Percentiles rank a stretch among this genome's conserved stretches.
Conservation (phyloP, 148 eudicot genomes). For the Chenopodium suecicum region DNA sequence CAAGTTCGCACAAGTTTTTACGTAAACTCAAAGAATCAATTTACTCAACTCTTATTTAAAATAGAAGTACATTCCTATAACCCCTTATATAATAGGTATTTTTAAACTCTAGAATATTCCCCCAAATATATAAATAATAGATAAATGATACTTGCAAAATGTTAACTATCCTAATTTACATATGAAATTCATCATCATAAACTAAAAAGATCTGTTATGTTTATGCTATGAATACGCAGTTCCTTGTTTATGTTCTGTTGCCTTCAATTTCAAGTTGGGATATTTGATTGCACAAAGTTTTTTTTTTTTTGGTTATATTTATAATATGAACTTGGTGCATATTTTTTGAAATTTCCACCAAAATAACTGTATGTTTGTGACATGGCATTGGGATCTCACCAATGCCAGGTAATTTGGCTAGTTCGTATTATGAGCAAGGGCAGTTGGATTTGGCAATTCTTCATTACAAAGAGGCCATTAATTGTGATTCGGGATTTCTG, state of each 20-base stretch:
- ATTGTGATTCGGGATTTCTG: slow-evolving; percentile 78
- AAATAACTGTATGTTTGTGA: slow-evolving; percentile 3
- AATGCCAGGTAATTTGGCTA: slow-evolving; percentile 81
- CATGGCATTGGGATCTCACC: slow-evolving; percentile 13
- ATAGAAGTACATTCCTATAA: no score
- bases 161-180: no score
- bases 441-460: slow-evolving; percentile 80
- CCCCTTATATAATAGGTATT: no score
- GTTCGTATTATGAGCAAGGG: slow-evolving; percentile 85
- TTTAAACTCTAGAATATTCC: no score
- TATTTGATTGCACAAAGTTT: background rate
- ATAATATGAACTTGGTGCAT: background rate
- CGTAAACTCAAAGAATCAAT: no score
- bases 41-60: no score
- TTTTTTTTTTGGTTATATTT: background rate
- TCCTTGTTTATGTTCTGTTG: background rate
- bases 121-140: no score
- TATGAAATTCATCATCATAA: no score
- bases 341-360: background rate
- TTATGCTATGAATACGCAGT: no score
- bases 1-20: no score
- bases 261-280: background rate
- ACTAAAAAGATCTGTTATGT: no score
- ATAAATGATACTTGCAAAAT: no score
- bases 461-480: slow-evolving; percentile 79